A percentile compares a stretch with the other conserved stretches of the same genome.
phyloP scores from a whole-genome alignment of 1,139 yeast species.

The Tardiomyces digboiensis region DNA sequence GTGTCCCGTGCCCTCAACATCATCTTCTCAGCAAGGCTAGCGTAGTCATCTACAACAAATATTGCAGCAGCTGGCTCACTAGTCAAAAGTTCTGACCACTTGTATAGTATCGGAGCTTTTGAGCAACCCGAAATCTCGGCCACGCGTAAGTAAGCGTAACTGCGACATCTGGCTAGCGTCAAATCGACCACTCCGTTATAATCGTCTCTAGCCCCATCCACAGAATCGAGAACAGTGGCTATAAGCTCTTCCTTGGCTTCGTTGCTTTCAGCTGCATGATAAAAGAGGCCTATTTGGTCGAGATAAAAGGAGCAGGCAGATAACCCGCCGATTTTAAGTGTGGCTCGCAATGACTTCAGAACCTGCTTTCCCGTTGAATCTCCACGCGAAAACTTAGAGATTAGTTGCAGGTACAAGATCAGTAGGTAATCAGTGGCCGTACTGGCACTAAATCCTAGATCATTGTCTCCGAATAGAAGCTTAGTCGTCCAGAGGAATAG shows the following conservation, averaged over 20 bases:
- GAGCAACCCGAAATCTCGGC: too few species aligned
- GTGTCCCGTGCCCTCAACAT: not conserved
- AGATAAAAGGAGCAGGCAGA: not conserved
- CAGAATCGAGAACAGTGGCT: not conserved
- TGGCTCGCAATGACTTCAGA: not conserved
- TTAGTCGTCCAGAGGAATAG: not conserved
- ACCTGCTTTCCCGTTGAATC: not conserved
- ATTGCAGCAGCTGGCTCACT: too few species aligned
- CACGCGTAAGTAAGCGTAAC: not conserved
- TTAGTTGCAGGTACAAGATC: not conserved
- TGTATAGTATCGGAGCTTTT: too few species aligned
- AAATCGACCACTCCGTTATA: conserved; percentile 1
- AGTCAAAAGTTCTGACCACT: too few species aligned
- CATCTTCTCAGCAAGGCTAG: not conserved
- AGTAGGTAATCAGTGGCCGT: not conserved
- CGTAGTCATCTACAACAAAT: not conserved
- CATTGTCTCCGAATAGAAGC: not conserved
- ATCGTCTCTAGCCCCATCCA: not conserved
- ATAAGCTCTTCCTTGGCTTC: not conserved
- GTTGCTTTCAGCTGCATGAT: not conserved
- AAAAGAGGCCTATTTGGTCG: not conserved
- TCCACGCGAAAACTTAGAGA: conserved; percentile 1
- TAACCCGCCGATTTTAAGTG: not conserved
- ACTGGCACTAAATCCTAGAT: conserved; percentile 1
- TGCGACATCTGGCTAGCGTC: not conserved